Base-by-base conservation (phyloP, 305 asterid species). In the Fraxinus sp. region DNA sequence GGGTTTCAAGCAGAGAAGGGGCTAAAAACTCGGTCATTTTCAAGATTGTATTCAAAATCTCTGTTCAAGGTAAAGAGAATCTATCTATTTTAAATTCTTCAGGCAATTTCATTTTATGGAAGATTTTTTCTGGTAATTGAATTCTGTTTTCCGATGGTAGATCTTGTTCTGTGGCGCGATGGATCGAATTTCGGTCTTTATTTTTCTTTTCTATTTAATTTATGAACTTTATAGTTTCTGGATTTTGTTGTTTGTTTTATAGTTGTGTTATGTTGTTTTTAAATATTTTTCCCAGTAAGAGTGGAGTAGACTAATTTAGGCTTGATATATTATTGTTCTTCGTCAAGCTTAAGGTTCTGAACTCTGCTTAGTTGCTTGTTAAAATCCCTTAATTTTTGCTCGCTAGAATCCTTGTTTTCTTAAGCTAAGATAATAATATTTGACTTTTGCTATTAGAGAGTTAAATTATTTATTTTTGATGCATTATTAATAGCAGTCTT, bases 1-100 rank as follows among this genome's bases (percentile, higher is more conserved):
- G 91, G 91, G 88, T 83, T 88, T 32, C 84, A 79, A 79, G 70
- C 57, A 26, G 26, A 46, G 22, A 59, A 14, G 36, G 57, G 83
- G 3, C 66, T 18, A 55, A 55, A 55, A 55, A 55, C 64, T 55
- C 64, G 76, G 80, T 79, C 79, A 39, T 33, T 80, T 76, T 5
- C 82, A 14, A 39, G 22, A 55, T 52, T 16, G 64, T 55, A 3
- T 62, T 59, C 66, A 24, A 32, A 26, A 30, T 41, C 74, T 5
- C 37, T 35, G 24, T 68, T 62, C 24, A 79, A 83, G 89, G 88
- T 83, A 39, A 71, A 64, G 35, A 7, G 9, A 13, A 37, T 73
- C 16, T 28, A 49, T 85, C 80, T 39, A 62, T 77, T 73, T 78
- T 76, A 36, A 59, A 49, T 79, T 32, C 32, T 33, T 57, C 46